Evolutionary conservation across 148 eudicot species (phyloP), one percentile per base, ranked within the genome.

Genomic region (Oxyria digyna): DNA sequence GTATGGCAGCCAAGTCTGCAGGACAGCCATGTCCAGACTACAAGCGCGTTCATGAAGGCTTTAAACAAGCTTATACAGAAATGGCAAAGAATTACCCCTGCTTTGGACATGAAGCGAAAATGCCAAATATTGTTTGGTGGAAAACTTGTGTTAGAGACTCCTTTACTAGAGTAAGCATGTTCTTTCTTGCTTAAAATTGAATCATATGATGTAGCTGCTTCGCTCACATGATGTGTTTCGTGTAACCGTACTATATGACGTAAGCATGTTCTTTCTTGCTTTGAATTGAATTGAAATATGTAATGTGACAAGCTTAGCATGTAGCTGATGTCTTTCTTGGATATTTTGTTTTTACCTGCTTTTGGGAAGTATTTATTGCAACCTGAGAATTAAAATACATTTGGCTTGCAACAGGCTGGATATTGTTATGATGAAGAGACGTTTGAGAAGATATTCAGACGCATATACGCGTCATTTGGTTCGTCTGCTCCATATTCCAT

Each of bases 41-140:
- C 72, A 90, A 88, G 43, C 84, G 91, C 14, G 80, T 94, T 32
- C 99, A 94, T 43, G 99, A 94, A 75, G 99, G 99, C 20, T 88
- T 94, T 69, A 91, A 88, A 71, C 77, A 87, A 50, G 97, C 97
- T 9, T 94, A 94, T 71, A 75, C 87, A 37, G 88, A 87, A 21
- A 91, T 94, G 99, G 97, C 96, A 10, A 88, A 75, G 80, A 87
- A 83, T 6, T 85, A 94, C 74, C 98, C 98, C 18, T 94, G 98
- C 62, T 94, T 94, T 71, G 99, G 99, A 38, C 82, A 81, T 72
- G 86, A 82, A 6, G 97, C 83, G 15, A 90, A 90, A 77, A 90
- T 94, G 77, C 92, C 99, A 66, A 94, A 94, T 76, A 80, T 88
- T 68, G 82, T 90, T 6, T 94, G 99, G 99, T 94, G 99, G 99